phyloP scores from a whole-genome alignment of 1,139 yeast genomes.

The Petasospora fabianii region DNA sequence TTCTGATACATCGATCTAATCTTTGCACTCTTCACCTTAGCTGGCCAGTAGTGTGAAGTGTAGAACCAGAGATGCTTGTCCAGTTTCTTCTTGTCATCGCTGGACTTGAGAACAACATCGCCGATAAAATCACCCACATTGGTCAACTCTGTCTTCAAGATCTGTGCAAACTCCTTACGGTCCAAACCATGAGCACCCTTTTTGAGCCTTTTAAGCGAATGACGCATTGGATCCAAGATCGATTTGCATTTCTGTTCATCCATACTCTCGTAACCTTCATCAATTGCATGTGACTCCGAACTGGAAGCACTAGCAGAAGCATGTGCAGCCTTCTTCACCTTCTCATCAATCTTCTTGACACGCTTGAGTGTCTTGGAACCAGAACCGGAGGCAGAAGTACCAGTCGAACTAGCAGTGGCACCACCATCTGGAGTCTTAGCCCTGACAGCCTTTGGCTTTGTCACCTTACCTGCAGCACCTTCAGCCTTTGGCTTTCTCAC shows the following conservation, averaged over 20 bases:
- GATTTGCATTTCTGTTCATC: conserved; percentile 70
- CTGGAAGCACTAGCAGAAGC: conserved; percentile 6
- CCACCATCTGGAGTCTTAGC: conserved; percentile 16
- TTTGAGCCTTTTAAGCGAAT: conserved; percentile 69
- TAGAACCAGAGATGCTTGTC: conserved; percentile 85
- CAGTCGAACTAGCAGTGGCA: too few relatives aligned
- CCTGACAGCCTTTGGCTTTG: conserved; percentile 10
- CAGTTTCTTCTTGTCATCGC: conserved; percentile 34
- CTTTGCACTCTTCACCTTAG: conserved; percentile 75
- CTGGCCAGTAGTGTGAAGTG: conserved; percentile 93
- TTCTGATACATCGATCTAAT: conserved; percentile 83
- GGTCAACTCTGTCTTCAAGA: conserved; percentile 68
- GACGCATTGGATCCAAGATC: conserved; percentile 67
- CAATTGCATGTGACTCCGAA: conserved; percentile 20
- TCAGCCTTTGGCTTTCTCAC: conserved; percentile 23
- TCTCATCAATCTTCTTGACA: conserved; percentile 10
- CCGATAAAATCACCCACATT: conserved; percentile 77
- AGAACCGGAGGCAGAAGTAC: too few relatives aligned
- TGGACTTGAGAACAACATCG: conserved; percentile 26
- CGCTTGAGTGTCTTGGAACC: conserved; percentile 13
- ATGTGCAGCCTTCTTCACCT: conserved; percentile 12
- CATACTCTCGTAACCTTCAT: conserved; percentile 73
- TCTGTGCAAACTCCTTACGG: conserved; percentile 78
- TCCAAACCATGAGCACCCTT: conserved; percentile 80
- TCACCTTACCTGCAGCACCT: conserved; percentile 5